A percentile compares a stretch with the other conserved stretches of the same genome.
Evolutionary conservation across 1,284 basidiomycete species (phyloP).

Genomic region (Vanrija pseudolonga): DNA sequence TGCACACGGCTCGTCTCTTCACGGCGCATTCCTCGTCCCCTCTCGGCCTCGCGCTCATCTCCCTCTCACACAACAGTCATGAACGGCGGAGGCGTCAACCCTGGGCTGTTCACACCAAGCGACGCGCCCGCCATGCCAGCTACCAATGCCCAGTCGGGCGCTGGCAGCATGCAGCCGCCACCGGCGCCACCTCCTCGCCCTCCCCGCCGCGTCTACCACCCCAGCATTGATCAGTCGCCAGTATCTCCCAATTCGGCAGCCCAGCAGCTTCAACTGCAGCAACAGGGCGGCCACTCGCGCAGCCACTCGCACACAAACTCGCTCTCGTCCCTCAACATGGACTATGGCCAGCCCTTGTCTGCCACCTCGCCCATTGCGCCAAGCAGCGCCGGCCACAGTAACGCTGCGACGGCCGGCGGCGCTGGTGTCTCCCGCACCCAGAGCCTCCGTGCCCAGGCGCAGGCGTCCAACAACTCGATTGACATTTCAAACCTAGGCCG

Average conservation of each 20-base stretch:
- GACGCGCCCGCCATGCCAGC: not conserved
- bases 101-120: conserved; percentile 17
- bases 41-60: not conserved
- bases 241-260: conserved; percentile 11
- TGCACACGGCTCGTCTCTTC: not conserved
- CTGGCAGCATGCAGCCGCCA: conserved; percentile 5
- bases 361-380: conserved; percentile 11
- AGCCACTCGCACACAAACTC: conserved; percentile 33
- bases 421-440: conserved; percentile 41
- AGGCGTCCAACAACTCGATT: conserved; percentile 24
- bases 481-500: conserved; percentile 29
- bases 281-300: conserved; percentile 16
- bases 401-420: conserved; percentile 1
- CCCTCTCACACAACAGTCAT: not conserved
- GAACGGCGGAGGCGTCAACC: conserved; percentile 12
- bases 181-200: conserved; percentile 37
- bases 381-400: not conserved
- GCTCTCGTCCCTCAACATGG: conserved; percentile 37
- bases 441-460: conserved; percentile 34
- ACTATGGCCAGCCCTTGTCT: conserved; percentile 8
- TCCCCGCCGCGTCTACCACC: conserved; percentile 30
- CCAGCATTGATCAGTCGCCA: conserved; percentile 11
- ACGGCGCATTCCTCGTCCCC: not conserved
- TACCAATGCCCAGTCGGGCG: not conserved
- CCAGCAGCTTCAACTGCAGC: conserved; percentile 11